Conservation (phyloP, 192 early-diverging fungal genomes). For the Pilobolus umbonatus region DNA sequence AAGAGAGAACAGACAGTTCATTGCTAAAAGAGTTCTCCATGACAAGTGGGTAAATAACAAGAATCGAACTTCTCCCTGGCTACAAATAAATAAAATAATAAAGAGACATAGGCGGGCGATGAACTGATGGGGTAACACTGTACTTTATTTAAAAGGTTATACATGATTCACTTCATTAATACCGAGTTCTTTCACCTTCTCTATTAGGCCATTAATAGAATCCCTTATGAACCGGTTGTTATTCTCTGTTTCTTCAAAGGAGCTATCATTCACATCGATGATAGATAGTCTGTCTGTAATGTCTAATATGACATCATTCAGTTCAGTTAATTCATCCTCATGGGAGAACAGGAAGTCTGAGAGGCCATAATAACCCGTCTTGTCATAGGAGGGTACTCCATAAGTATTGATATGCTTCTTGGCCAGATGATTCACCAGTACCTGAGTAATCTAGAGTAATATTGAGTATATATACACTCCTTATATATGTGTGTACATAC, state of each 20-base stretch:
- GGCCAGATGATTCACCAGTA: conserved; percentile 21
- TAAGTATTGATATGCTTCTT: conserved; percentile 14
- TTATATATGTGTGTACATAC: conserved; percentile 8
- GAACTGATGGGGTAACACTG: too few relatives aligned
- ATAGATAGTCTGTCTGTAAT: conserved; percentile 10
- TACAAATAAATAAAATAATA: too few relatives aligned
- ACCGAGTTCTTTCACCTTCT: conserved; percentile 13
- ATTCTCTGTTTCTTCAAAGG: too few relatives aligned
- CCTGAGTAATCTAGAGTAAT: conserved; percentile 19
- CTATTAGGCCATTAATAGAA: conserved; percentile 17
- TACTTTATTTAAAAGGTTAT: too few relatives aligned
- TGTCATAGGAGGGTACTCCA: neutral
- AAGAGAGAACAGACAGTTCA: conserved; percentile 36
- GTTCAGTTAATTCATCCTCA: conserved; percentile 1
- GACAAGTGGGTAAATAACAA: too few relatives aligned
- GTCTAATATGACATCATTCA: conserved; percentile 11
- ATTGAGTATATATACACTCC: neutral
- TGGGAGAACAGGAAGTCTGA: conserved; percentile 18
- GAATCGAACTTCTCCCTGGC: too few relatives aligned
- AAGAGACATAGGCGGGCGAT: too few relatives aligned
- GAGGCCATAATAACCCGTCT: conserved; percentile 5
- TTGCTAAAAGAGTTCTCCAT: too few relatives aligned
- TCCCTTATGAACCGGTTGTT: neutral
- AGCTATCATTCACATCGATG: conserved; percentile 6
- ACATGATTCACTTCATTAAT: too few relatives aligned